Percentiles rank a stretch among this genome's conserved stretches.
phyloP scores from a whole-genome alignment of 2,329 filamentous ascomycete genomes.

The Penicillium sp. region DNA sequence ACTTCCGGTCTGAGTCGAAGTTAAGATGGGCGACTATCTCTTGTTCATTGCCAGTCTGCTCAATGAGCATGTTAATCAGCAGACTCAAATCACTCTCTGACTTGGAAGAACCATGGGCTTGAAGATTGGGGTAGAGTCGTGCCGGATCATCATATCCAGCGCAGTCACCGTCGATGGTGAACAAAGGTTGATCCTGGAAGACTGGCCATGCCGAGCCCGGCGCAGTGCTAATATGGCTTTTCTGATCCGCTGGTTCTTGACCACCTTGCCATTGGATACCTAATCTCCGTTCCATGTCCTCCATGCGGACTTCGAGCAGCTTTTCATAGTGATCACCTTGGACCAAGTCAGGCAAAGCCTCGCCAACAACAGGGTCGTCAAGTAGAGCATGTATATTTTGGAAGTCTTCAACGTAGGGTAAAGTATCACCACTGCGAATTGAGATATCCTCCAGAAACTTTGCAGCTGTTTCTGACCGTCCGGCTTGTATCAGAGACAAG shows the following conservation, averaged over 20 bases:
- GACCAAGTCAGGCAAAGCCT: conserved; percentile 24
- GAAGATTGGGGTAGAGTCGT: conserved; percentile 29
- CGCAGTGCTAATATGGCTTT: conserved; percentile 17
- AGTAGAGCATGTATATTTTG: conserved; percentile 21
- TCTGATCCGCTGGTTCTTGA: conserved; percentile 1
- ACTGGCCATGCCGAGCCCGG: conserved; percentile 14
- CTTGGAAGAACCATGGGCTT: conserved; percentile 31
- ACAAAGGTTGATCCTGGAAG: conserved; percentile 21
- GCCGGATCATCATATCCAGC: conserved; percentile 22
- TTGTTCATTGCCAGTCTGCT: conserved; percentile 30
- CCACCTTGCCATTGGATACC: conserved; percentile 30
- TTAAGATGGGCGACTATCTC: conserved; percentile 3
- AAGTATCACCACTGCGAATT: conserved; percentile 12
- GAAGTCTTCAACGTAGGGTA: conserved; percentile 28
- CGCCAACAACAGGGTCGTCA: conserved; percentile 18
- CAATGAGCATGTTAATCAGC: conserved; percentile 34
- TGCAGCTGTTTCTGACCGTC: conserved; percentile 23
- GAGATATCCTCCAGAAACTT: conserved; percentile 27
- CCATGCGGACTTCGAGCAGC: conserved; percentile 28
- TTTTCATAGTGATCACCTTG: conserved; percentile 19
- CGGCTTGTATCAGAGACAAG: conserved; percentile 22
- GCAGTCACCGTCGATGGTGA: conserved; percentile 27
- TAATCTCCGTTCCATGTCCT: conserved; percentile 31
- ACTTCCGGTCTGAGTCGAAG: neutral
- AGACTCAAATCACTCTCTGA: conserved; percentile 26